Percentiles rank a stretch among this genome's conserved stretches.
These are phyloP conservation scores for Podila clonocystis DNA, from an alignment of 192 early-diverging fungal species.

Conservation along the genomic window DNA sequence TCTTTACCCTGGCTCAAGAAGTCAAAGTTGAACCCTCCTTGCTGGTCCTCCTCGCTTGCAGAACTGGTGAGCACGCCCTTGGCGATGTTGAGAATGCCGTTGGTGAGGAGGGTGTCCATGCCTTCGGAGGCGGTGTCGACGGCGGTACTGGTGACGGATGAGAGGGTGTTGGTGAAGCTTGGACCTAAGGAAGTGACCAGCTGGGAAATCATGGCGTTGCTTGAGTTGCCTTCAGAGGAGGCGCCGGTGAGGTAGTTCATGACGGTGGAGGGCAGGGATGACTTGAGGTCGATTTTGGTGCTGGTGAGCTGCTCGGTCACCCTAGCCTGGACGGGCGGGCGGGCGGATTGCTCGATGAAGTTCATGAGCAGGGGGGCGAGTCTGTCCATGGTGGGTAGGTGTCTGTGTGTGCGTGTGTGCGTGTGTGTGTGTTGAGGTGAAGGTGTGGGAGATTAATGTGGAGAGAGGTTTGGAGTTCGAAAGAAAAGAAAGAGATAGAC, in stretches of 20 bases:
- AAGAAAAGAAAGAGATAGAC: neutral
- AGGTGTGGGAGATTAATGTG: neutral
- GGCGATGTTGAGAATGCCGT: slow-evolving; percentile 41
- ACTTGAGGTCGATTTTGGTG: slow-evolving; percentile 36
- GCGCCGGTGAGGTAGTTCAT: slow-evolving; percentile 27
- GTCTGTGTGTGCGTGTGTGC: neutral
- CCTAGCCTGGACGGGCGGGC: slow-evolving; percentile 20
- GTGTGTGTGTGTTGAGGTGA: neutral
- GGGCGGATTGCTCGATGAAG: slow-evolving; percentile 35
- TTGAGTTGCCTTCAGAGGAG: neutral
- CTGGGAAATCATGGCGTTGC: slow-evolving; percentile 27
- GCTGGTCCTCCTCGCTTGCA: neutral
- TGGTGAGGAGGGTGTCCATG: slow-evolving; percentile 38
- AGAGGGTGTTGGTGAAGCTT: slow-evolving; percentile 13
- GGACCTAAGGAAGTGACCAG: slow-evolving; percentile 24
- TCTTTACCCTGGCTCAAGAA: slow-evolving; percentile 34
- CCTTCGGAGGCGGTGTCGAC: slow-evolving; percentile 43
- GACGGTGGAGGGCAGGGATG: slow-evolving; percentile 28
- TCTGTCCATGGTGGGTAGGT: slow-evolving; percentile 12
- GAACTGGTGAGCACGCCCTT: slow-evolving; percentile 27
- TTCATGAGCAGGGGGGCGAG: slow-evolving; percentile 23
- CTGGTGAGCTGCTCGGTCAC: slow-evolving; percentile 32
- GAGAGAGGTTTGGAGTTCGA: neutral
- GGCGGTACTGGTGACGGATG: slow-evolving; percentile 18
- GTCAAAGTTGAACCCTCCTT: slow-evolving; percentile 33